Base-by-base conservation (phyloP, 345 rosid species). In the Garcia nutans region DNA sequence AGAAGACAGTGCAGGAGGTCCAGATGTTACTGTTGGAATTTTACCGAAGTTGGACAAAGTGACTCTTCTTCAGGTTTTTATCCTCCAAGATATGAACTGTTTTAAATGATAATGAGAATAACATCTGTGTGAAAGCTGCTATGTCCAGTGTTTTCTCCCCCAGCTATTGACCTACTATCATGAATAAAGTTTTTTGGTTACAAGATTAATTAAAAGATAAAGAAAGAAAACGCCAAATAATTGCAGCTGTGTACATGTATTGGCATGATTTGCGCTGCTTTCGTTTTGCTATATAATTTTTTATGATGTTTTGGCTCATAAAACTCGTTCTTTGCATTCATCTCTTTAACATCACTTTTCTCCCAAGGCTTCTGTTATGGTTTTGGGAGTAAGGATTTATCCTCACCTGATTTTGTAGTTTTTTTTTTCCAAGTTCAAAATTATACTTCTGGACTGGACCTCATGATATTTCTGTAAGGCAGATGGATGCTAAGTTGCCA, bases 1-100 rank as follows among this genome's bases (percentile, higher is more conserved):
- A 28, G 99, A 96, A 85, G 97, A 96, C 76, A 89, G 97, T 77
- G 98, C 97, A 19, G 99, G 98, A 74, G 99, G 99, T 50, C 87
- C 99, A 52, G 99, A 96, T 85, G 95, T 92, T 65, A 93, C 98
- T 2, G 93, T 96, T 24, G 95, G 97, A 55, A 72, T 96, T 82
- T 82, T 96, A 68, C 95, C 98, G 60, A 88, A 90, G 77, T 72
- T 91, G 85, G 93, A 93, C 87, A 96, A 89, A 91, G 97, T 93
- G 74, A 88, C 99, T 54, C 96, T 96, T 81, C 93, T 96, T 81
- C 98, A 96, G 98, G 98, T 94, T 83, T 44, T 58, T 62, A 23
- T 68, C 41, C 3, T 69, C n/a, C 58, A 2, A 50, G 60, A 49
- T 68, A 56, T 63, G 24, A 64, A 67, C 70, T 70, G 68, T 62